Percentiles rank a stretch among this genome's conserved stretches.
Conservation (phyloP, 2,329 filamentous ascomycete species). For the Hypoxylon sp. region DNA sequence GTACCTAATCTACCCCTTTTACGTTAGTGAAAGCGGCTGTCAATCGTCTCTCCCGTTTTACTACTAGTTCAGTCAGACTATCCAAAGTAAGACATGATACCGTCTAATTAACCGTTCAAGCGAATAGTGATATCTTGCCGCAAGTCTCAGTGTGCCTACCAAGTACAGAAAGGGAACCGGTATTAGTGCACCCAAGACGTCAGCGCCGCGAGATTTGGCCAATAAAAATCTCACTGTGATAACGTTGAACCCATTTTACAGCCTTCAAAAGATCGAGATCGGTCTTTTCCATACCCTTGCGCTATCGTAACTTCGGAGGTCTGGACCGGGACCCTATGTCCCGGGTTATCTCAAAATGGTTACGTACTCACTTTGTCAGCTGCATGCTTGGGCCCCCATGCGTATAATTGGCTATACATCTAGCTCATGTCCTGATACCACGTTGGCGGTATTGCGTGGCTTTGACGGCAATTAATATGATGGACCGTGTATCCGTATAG, state of each 20-base stretch:
- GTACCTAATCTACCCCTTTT: background rate
- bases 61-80: slow-evolving; percentile 1
- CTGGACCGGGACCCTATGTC: slow-evolving; percentile 13
- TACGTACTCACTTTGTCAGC: slow-evolving; percentile 8
- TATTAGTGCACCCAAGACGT: background rate
- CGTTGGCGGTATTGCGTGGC: slow-evolving; percentile 7
- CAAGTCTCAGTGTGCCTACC: background rate
- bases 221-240: slow-evolving; percentile 1
- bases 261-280: background rate
- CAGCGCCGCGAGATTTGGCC: background rate
- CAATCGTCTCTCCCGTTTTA: background rate
- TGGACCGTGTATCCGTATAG: slow-evolving; percentile 17
- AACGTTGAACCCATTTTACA: background rate
- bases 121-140: slow-evolving; percentile 10
- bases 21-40: background rate
- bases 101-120: slow-evolving; percentile 31
- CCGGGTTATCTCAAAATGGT: background rate
- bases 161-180: background rate
- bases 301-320: background rate
- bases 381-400: background rate
- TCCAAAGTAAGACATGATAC: background rate
- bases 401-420: slow-evolving; percentile 10
- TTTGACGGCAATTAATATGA: slow-evolving; percentile 13
- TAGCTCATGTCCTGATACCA: slow-evolving; percentile 5
- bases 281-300: slow-evolving; percentile 1